A percentile compares a stretch with the other conserved stretches of the same genome.
phyloP scores from a whole-genome alignment of 805 yeast species.

The Saccharomycopsis malanga region DNA sequence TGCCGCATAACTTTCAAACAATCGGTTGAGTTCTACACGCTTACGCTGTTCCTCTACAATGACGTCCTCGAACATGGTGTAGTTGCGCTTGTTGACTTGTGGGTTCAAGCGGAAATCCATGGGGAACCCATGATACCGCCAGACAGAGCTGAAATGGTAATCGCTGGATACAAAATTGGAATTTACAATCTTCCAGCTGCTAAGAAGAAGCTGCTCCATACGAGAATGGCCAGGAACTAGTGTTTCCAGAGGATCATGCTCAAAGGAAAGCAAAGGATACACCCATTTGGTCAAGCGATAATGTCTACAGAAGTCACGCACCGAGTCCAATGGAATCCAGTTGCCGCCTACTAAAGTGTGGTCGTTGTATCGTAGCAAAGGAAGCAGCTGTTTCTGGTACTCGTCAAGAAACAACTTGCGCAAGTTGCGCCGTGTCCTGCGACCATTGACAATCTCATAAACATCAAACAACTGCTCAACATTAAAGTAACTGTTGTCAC shows the following conservation, averaged over 20 bases:
- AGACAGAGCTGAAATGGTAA: not conserved
- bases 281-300: constrained; percentile 22
- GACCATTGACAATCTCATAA: constrained; percentile 22
- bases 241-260: constrained; percentile 19
- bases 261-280: constrained; percentile 23
- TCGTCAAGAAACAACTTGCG: constrained; percentile 21
- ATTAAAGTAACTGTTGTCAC: constrained; percentile 21
- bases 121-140: constrained; percentile 8
- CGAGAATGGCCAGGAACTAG: not conserved
- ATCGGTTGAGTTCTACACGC: not conserved
- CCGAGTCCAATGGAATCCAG: constrained; percentile 25
- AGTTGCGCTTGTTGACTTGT: constrained; percentile 4
- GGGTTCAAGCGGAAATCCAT: constrained; percentile 11
- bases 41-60: not conserved
- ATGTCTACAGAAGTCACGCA: constrained; percentile 20
- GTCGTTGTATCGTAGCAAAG: constrained; percentile 23
- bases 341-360: constrained; percentile 27
- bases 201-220: not conserved
- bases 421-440: constrained; percentile 10
- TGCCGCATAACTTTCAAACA: not conserved
- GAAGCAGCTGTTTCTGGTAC: constrained; percentile 10
- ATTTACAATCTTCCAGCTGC: constrained; percentile 4
- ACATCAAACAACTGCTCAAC: constrained; percentile 25
- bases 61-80: not conserved
- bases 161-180: not conserved